Conservation (phyloP, 1,139 yeast genomes). For the Ogataea hybrid region DNA sequence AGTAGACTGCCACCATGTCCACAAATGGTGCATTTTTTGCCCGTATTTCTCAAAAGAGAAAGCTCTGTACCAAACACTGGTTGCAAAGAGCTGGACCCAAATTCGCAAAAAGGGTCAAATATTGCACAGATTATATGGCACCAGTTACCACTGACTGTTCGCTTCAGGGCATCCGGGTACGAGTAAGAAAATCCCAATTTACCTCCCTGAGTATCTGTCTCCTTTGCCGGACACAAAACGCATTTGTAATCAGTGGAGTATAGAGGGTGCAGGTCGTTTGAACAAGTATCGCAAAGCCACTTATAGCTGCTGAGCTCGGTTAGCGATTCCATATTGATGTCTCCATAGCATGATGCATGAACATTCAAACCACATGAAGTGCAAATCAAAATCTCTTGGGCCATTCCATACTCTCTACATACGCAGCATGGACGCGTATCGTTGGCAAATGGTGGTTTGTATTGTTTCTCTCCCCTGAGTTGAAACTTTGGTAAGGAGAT, state of each 20-base stretch:
- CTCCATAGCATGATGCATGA: slow-evolving; percentile 72
- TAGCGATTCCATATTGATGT: slow-evolving; percentile 27
- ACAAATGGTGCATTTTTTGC: slow-evolving; percentile 41
- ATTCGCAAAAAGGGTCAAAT: slow-evolving; percentile 43
- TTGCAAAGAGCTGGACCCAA: slow-evolving; percentile 41
- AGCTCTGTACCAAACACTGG: slow-evolving; percentile 39
- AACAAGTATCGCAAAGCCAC: slow-evolving; percentile 87
- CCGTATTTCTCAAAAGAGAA: slow-evolving; percentile 24
- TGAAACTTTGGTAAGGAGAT: not conserved
- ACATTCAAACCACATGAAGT: slow-evolving; percentile 67
- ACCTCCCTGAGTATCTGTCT: slow-evolving; percentile 45
- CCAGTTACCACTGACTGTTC: slow-evolving; percentile 75
- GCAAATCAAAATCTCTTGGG: slow-evolving; percentile 51
- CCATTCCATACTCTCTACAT: slow-evolving; percentile 38
- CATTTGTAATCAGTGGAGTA: slow-evolving; percentile 63
- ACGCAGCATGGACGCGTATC: slow-evolving; percentile 49
- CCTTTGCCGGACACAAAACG: slow-evolving; percentile 59
- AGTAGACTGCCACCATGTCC: slow-evolving; percentile 41
- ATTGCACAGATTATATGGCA: slow-evolving; percentile 77
- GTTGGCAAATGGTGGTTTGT: slow-evolving; percentile 26
- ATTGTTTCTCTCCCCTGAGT: no score
- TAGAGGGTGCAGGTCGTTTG: slow-evolving; percentile 64
- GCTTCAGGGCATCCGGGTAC: slow-evolving; percentile 66
- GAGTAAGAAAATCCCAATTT: slow-evolving; percentile 41
- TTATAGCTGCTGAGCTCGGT: slow-evolving; percentile 29